phyloP scores from a whole-genome alignment of 768 basidiomycete genomes.

The Termitomyces sp. region DNA sequence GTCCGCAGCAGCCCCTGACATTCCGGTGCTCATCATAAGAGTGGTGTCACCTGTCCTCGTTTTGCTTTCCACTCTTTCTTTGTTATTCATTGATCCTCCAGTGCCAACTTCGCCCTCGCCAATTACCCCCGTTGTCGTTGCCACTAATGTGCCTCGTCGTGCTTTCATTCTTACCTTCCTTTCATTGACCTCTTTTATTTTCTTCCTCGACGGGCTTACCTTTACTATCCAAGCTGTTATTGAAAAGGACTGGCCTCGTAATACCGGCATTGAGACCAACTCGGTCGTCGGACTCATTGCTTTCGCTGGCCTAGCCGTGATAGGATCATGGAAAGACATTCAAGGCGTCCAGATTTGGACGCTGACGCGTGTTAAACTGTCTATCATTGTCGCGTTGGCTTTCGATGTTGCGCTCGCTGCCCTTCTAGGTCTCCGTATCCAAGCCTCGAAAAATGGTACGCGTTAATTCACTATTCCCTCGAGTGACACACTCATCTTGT shows the following conservation, averaged over 20 bases:
- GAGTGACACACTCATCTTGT: conserved; percentile 11
- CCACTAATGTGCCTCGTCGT: conserved; percentile 68
- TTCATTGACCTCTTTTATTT: conserved; percentile 65
- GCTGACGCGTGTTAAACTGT: conserved; percentile 48
- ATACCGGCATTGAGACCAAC: conserved; percentile 63
- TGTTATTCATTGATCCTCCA: conserved; percentile 45
- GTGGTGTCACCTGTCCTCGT: conserved; percentile 66
- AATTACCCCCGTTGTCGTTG: conserved; percentile 76
- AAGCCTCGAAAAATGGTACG: conserved; percentile 28
- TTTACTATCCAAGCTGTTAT: conserved; percentile 64
- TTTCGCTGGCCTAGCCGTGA: conserved; percentile 65
- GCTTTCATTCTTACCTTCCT: conserved; percentile 69
- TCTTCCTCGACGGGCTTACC: conserved; percentile 71
- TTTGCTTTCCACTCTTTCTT: conserved; percentile 54
- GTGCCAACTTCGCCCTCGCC: conserved; percentile 49
- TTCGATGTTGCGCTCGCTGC: conserved; percentile 59
- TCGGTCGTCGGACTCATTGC: conserved; percentile 64
- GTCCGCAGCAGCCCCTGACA: conserved; percentile 13
- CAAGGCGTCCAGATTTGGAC: conserved; percentile 67
- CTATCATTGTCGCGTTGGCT: conserved; percentile 46
- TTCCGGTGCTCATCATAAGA: conserved; percentile 52
- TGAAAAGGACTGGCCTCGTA: conserved; percentile 56
- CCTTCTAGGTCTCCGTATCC: conserved; percentile 41
- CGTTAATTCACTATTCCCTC: conserved; percentile 6
- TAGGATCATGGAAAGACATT: conserved; percentile 79